Base-by-base conservation (phyloP, 2,329 filamentous ascomycete genomes). In the Fusarium tupiense region DNA sequence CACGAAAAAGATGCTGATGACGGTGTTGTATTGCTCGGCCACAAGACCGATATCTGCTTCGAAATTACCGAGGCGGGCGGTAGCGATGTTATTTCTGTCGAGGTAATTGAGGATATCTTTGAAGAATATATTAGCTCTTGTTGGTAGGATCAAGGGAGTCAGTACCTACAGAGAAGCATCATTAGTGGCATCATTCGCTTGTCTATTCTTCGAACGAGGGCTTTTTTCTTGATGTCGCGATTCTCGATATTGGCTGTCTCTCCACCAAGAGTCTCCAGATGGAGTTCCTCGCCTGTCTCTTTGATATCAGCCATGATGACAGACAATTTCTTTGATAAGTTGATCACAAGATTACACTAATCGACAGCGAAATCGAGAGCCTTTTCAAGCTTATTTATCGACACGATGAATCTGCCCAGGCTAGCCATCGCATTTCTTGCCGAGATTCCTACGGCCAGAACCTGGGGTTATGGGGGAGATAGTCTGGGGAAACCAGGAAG, bases 1-100 rank as follows among this genome's bases (percentile, higher is more conserved):
- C 19, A 88, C 85, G 61, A 88, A 88, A 44, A 88, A 80, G 62
- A 88, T 87, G 71, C 85, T 86, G 56, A 88, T 85, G 19, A 70
- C 31, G 5, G 57, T 54, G 20, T 64, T 60, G 43, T 72, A 63
- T 24, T 72, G 60, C 40, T 61, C 63, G 22, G 71, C 53, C 43
- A 68, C 46, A 22, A 73, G 70, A 40, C 49, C 63, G 6, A 71
- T 59, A n/a, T 72, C 69, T 6, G 57, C 24, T 43, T 71, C 69
- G 3, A 72, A 57, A 5, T 59, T 70, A 26, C 67, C 69, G 1
- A 72, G 57, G 20, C 69, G 67, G 17, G 69, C 69, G 1, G 69
- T 70, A 1, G 69, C 69, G 10, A 72, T 72, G n/a, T 72, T 72
- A 17, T 72, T 72, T 5, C 69, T 29, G 6, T 68, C 63, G 14